Base-by-base conservation (phyloP, 257 asterid species). In the Ballota nigra region DNA sequence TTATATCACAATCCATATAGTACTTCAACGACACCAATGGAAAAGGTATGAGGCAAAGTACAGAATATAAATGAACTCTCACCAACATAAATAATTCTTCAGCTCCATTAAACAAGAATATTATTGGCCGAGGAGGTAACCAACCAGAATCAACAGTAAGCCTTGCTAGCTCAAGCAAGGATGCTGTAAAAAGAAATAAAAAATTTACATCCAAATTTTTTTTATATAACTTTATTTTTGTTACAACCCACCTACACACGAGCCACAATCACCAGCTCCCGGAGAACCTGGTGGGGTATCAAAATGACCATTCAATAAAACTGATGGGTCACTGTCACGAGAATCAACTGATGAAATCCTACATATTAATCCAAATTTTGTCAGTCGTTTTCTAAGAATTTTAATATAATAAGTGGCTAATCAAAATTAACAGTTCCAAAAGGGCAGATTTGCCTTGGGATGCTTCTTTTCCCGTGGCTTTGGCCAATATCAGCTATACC, bases 251-350 rank as follows among this genome's bases (percentile, higher is more conserved):
- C 99, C 99, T 72, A 95, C 96, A 33, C 99, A 95, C 31, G 99
- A 92, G 63, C 98, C 99, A 86, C 99, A 95, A 81, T 95, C 99
- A 64, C 98, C 99, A 79, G 99, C 99, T 81, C 99, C 99, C 41
- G 99, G 99, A 68, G 99, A 95, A 71, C 91, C 91, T 41, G 89
- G 90, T 36, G 98, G 84, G 60, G 92, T 77, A 84, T 95, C 99
- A 80, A 92, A 95, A 82, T 95, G 99, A 72, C 91, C 88, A 29
- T 95, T 92, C 74, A 95, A 78, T 81, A 95, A 70, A 80, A 94
- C 91, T 24, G 99, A 87, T 11, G 97, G 82, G 61, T 94, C 99
- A 68, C 68, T 75, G 49, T 89, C 96, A 73, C 53, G 83, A 58
- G 96, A 84, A 80, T 86, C 88, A 66, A 84, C 68, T 7, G 97